Base-by-base conservation (phyloP, 2,329 filamentous ascomycete genomes). In the Trichophyton benhamiae region DNA sequence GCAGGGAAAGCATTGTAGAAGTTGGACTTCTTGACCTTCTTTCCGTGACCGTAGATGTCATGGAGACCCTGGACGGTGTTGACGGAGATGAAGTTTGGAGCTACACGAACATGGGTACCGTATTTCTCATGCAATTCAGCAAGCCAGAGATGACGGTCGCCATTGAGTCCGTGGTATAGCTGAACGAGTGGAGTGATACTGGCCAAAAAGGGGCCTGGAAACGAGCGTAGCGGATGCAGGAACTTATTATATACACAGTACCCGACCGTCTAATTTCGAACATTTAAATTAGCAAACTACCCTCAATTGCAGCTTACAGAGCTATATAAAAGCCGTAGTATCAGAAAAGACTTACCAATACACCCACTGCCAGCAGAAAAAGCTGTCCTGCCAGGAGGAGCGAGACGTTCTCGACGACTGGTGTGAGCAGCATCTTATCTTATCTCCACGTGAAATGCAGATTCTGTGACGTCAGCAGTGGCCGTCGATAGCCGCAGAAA, bases 51-150 rank as follows among this genome's bases (percentile, higher is more conserved):
- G 41, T 67, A 66, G 64, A 88, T 86, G 17, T 84, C 81, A 70
- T 84, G 83, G 63, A 89, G 77, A 0, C 87, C 86, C 11, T 81
- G 80, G 63, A 81, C 82, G 61, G 83, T 86, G 78, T 94, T 92
- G 76, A 95, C 83, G 0, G 86, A 89, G 48, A 95, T 77, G 64
- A 83, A 84, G 72, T 90, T 90, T 53, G 89, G 89, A 0, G 87
- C 88, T 66, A 87, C 88, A 25, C 89, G 87, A 17, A 92, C 87
- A 58, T 84, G 72, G 17, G 78, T 76, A 9, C 65, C 82, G 53
- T 67, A 67, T 38, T 62, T 60, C 41, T 65, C 42, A 57, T 67
- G 65, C 36, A 62, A 8, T 7, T 55, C 52, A 17, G 60, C 61
- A 33, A 63, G 60, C 60, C 58, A 61, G 41, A 65, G 57, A 65